Conservation (phyloP, 805 yeast species). For the Nakazawaea wyomingensis region DNA sequence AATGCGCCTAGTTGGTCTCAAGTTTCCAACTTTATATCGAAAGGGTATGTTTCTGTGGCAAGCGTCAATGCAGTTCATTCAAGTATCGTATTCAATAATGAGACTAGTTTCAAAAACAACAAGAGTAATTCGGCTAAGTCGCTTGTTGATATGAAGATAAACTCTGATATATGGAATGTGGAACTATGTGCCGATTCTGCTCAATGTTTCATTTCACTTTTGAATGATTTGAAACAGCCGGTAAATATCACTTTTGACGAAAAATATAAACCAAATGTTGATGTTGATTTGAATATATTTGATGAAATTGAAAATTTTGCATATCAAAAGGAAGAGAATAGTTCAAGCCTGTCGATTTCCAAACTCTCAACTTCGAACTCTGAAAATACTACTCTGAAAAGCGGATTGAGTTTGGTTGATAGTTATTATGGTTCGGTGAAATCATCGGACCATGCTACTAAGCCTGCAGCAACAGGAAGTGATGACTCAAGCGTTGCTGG, state of each 20-base stretch:
- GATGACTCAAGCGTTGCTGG: neutral
- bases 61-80: slow-evolving; percentile 33
- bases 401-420: slow-evolving; percentile 11
- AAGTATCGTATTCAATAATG: slow-evolving; percentile 21
- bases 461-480: neutral
- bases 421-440: slow-evolving; percentile 9
- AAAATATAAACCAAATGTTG: slow-evolving; percentile 43
- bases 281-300: slow-evolving; percentile 33
- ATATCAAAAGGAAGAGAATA: slow-evolving; percentile 15
- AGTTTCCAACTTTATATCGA: slow-evolving; percentile 31
- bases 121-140: slow-evolving; percentile 22
- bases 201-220: slow-evolving; percentile 60
- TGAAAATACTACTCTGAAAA: slow-evolving; percentile 1
- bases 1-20: slow-evolving; percentile 34
- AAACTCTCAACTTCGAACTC: slow-evolving; percentile 12
- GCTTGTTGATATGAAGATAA: slow-evolving; percentile 38
- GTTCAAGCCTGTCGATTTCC: slow-evolving; percentile 7
- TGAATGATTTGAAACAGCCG: slow-evolving; percentile 70
- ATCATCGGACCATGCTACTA: neutral
- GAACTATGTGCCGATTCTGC: slow-evolving; percentile 82
- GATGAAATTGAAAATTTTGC: slow-evolving; percentile 34
- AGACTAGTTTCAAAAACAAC: slow-evolving; percentile 12
- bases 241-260: slow-evolving; percentile 53
- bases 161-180: slow-evolving; percentile 41
- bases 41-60: slow-evolving; percentile 54